Base-by-base conservation (phyloP, 495 filamentous ascomycete genomes). In the Penicillium odoratum region DNA sequence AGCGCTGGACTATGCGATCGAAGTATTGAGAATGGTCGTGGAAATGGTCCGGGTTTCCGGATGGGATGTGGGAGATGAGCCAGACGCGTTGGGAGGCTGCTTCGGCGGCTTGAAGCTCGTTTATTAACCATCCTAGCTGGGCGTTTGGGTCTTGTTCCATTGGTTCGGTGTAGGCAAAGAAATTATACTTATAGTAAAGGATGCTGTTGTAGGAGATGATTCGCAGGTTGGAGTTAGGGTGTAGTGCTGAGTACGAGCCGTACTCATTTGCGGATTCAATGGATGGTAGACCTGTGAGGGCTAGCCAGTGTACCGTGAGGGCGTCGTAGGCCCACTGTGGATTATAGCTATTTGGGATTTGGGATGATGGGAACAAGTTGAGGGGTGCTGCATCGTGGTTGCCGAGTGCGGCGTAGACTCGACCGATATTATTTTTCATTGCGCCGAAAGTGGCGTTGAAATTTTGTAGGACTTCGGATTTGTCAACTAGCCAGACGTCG, bases 131-230 rank as follows among this genome's bases (percentile, higher is more conserved):
- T 21, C 67, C 56, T 13, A 84, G 59, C 55, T 81, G 79, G 7
- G 68, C 67, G 57, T 68, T 69, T 8, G 81, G 81, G 58, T 84
- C 80, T 11, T 38, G 64, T 48, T 80, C 71, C 75, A 81, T 79
- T 2, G 77, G 70, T 11, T 75, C 68, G 48, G 75, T 61, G 58
- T 82, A 85, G 16, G 77, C 57, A 72, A 76, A 79, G 69, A 78
- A 83, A 68, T 85, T 84, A 43, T 76, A 69, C 47, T 72, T 74
- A 61, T 85, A 84, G 72, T 81, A 85, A 62, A 83, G 72, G 57
- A 82, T 77, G 34, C 78, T 85, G 67, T 81, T 86, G 57, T 83
- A 73, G 15, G 81, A 83, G 60, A 86, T 83, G 43, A 86, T 71
- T 15, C 79, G 73, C 4, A 86, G 72, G 11, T 75, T 74, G 25